Conservation (phyloP, 2,329 filamentous ascomycete species). For the Cercospora nicotianae region DNA sequence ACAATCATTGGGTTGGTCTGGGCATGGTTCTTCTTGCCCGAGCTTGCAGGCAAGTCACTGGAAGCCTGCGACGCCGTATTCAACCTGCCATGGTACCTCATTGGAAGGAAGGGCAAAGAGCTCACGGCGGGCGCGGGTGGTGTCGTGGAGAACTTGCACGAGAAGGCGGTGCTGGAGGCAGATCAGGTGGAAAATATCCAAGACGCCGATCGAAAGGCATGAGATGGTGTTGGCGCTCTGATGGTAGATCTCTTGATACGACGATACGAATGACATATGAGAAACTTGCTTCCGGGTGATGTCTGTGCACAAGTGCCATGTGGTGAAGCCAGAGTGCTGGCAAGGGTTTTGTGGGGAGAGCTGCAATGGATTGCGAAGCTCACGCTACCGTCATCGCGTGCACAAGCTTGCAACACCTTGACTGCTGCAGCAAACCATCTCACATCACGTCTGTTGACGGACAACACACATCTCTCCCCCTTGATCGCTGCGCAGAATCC, state of each 20-base stretch:
- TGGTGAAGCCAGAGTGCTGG: background rate
- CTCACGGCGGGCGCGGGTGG: slow-evolving; percentile 31
- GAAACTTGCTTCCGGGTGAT: background rate
- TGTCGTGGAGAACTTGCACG: slow-evolving; percentile 29
- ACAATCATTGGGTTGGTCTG: slow-evolving; percentile 64
- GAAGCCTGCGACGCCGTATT: slow-evolving; percentile 56
- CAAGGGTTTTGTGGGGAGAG: background rate
- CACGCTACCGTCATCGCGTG: background rate
- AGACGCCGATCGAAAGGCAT: slow-evolving; percentile 22
- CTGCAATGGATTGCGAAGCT: background rate
- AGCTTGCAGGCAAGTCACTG: slow-evolving; percentile 54
- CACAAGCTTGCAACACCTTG: background rate
- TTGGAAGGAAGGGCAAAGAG: slow-evolving; percentile 53
- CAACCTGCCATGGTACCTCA: slow-evolving; percentile 72
- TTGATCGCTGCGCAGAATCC: background rate
- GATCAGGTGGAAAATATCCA: slow-evolving; percentile 28
- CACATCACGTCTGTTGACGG: background rate
- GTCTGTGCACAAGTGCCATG: background rate
- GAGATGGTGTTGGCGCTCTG: background rate
- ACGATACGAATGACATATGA: background rate
- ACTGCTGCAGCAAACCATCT: background rate
- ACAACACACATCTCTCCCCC: background rate
- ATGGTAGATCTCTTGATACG: background rate
- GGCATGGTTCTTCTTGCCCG: slow-evolving; percentile 60
- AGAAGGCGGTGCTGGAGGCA: slow-evolving; percentile 30